Evolutionary conservation across 106 monocot genomes (phyloP), one percentile per base, ranked within the genome.

Genomic region (Gastrodia elata): DNA sequence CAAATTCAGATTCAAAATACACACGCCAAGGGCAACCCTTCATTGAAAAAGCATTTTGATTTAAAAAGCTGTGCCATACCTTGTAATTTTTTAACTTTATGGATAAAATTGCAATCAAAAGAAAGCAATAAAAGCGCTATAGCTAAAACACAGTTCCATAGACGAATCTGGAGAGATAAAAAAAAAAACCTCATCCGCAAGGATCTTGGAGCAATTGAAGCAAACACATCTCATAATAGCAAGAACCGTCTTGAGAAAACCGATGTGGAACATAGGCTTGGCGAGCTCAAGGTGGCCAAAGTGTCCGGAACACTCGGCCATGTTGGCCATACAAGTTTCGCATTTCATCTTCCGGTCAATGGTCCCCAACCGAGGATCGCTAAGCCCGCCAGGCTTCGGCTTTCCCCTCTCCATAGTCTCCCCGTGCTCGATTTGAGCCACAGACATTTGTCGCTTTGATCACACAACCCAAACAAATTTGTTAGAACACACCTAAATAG

Each of bases 211-310:
- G 82, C 96, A 97, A 71, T 93, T 92, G 82, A 97, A 93, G 84
- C 96, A 97, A 46, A 97, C 96, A 38, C 92, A 97, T 0, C 96
- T 85, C 96, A 92, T 93, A 46, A 97, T 93, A 13, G 96, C 83
- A 22, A 97, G 87, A n/a, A 97, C 96, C 15, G 96, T 97, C 90
- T 93, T 97, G 74, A 97, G 74, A 65, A 97, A 97, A 0, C 96
- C 96, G 49, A 97, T 93, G 64, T 97, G 96, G 71, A 77, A 97
- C 96, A 97, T 97, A 27, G 96, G 96, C 76, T 93, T 97, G n/a
- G 92, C 96, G 20, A 97, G 96, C 83, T 97, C 96, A 11, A 97
- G 86, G 78, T 97, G 96, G 1, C 96, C 96, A 30, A 97, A 97
- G 82, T 97, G 96, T 4, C 96, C 96, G 0, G 96, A 86, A 74